Percentiles rank a stretch among this genome's conserved stretches.
phyloP scores from a whole-genome alignment of 495 filamentous ascomycete genomes.

The Margaritispora aquatica region DNA sequence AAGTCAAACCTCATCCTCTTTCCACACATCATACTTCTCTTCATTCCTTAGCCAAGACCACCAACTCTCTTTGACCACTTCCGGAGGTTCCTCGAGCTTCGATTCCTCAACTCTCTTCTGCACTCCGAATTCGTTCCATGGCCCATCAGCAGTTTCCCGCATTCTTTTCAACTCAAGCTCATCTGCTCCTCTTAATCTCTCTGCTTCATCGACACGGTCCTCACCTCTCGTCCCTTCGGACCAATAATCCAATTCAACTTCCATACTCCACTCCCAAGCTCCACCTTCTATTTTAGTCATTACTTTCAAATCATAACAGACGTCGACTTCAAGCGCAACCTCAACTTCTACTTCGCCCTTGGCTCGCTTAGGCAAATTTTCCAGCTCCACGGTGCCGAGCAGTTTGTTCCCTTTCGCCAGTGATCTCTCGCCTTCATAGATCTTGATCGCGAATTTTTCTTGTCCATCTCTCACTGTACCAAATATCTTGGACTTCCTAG shows the following conservation, averaged over 20 bases:
- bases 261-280: neutral
- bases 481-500: slow-evolving; percentile 40
- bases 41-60: neutral
- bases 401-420: slow-evolving; percentile 87
- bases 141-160: neutral
- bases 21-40: neutral
- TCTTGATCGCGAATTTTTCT: slow-evolving; percentile 88
- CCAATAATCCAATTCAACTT: neutral
- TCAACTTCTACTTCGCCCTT: neutral
- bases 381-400: slow-evolving; percentile 43
- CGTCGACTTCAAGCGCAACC: neutral
- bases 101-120: neutral
- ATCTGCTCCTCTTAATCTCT: neutral
- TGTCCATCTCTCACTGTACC: slow-evolving; percentile 94
- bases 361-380: neutral
- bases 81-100: neutral
- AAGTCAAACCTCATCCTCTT: neutral
- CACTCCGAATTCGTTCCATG: neutral
- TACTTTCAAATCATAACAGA: neutral
- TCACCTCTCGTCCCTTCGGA: neutral
- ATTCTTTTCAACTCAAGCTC: neutral
- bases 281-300: neutral
- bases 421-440: slow-evolving; percentile 89
- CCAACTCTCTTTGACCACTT: neutral
- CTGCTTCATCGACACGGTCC: neutral